Evolutionary conservation across 495 filamentous ascomycete species (phyloP).

Genomic region (Neurospora intermedia): DNA sequence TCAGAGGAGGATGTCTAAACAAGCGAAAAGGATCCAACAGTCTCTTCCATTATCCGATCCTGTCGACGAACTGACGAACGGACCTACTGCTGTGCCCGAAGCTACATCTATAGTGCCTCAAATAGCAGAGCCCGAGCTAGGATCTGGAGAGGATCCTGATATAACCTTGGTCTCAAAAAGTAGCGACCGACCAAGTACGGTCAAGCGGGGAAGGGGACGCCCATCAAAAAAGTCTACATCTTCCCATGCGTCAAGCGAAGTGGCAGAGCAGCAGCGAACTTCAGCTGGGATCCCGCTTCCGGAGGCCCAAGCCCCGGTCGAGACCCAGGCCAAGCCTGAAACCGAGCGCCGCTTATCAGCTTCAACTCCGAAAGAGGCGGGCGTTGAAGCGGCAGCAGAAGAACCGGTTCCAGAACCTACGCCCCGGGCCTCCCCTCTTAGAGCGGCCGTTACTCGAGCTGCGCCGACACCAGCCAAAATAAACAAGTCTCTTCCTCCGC

Average conservation of each 20-base stretch:
- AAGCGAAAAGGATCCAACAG: conserved; percentile 35
- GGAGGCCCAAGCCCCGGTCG: neutral
- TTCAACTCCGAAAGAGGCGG: neutral
- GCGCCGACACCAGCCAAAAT: conserved; percentile 7
- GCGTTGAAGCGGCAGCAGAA: neutral
- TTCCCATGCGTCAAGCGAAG: conserved; percentile 7
- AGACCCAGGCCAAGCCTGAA: neutral
- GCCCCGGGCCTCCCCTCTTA: neutral
- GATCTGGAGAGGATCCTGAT: conserved; percentile 29
- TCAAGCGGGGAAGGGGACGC: conserved; percentile 26
- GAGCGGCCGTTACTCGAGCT: conserved; percentile 6
- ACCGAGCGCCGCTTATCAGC: neutral
- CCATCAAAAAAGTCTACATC: conserved; percentile 21
- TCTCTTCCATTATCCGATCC: conserved; percentile 5
- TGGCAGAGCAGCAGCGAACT: conserved; percentile 4
- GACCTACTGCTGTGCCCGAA: conserved; percentile 7
- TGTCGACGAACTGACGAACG: conserved; percentile 15
- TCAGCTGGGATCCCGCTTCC: conserved; percentile 1
- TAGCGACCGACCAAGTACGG: conserved; percentile 9
- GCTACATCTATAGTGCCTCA: conserved; percentile 13
- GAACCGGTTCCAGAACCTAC: conserved; percentile 4
- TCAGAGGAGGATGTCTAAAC: conserved; percentile 34
- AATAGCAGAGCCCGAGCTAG: conserved; percentile 19
- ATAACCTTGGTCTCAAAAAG: conserved; percentile 26
- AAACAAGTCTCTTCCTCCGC: conserved; percentile 22